Conservation (phyloP, 495 filamentous ascomycete species). For the Trypethelium eluteriae region DNA sequence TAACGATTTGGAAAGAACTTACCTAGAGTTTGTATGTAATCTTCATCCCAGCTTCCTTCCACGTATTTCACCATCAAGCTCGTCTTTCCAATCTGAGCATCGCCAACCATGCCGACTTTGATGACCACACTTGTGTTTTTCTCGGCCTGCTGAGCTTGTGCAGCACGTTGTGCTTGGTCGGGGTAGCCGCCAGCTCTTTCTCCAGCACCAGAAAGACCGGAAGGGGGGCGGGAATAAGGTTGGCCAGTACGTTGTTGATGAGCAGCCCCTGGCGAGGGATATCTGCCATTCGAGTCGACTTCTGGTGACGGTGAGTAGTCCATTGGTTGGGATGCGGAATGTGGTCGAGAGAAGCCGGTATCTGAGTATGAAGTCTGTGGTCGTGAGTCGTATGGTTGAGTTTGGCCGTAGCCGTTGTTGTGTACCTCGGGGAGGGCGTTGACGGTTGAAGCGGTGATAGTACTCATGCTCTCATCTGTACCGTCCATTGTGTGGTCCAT, state of each 20-base stretch:
- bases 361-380: slow-evolving; percentile 40
- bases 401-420: slow-evolving; percentile 21
- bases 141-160: slow-evolving; percentile 36
- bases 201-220: slow-evolving; percentile 16
- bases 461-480: slow-evolving; percentile 28
- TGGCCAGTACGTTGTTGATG: slow-evolving; percentile 27
- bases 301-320: slow-evolving; percentile 18
- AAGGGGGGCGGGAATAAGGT: slow-evolving; percentile 23
- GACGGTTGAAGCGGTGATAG: slow-evolving; percentile 34
- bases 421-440: slow-evolving; percentile 25
- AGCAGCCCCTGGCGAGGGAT: slow-evolving; percentile 21
- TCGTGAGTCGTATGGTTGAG: slow-evolving; percentile 25
- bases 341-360: slow-evolving; percentile 34
- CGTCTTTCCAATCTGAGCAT: slow-evolving; percentile 98
- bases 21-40: slow-evolving; percentile 98
- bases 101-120: slow-evolving; percentile 98
- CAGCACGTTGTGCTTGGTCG: slow-evolving; percentile 28
- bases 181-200: slow-evolving; percentile 27
- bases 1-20: slow-evolving; percentile 28
- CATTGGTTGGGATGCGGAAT: slow-evolving; percentile 23
- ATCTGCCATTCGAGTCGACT: slow-evolving; percentile 15
- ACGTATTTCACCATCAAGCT: slow-evolving; percentile 99
- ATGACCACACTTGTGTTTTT: slow-evolving; percentile 87
- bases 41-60: slow-evolving; percentile 97
- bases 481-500: slow-evolving; percentile 23